Evolutionary conservation across 2,329 filamentous ascomycete species (phyloP).

Genomic region (Arthrinium phaeospermum): DNA sequence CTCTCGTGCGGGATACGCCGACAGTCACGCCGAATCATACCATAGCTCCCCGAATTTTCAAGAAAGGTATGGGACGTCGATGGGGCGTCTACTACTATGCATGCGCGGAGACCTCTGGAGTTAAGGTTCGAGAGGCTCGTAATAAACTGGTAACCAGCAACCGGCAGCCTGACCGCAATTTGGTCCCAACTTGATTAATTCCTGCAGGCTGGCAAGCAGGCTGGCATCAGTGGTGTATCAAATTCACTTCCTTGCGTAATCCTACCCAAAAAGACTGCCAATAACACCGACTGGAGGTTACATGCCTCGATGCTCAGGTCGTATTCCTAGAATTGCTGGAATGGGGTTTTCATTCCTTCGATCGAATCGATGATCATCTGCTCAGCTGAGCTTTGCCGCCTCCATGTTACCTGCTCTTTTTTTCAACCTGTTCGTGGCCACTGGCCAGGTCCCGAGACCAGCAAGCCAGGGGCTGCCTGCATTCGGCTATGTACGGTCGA

Average conservation of each 20-base stretch:
- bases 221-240: constrained; percentile 7
- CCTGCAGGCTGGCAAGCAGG: background rate
- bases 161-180: constrained; percentile 1
- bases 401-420: background rate
- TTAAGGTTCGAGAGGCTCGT: background rate
- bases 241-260: background rate
- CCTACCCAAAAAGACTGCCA: background rate
- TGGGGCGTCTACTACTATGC: background rate
- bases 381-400: background rate
- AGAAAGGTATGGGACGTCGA: background rate
- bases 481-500: constrained; percentile 1
- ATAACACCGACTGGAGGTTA: background rate
- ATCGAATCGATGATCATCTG: background rate
- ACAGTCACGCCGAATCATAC: constrained; percentile 18
- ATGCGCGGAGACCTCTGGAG: background rate
- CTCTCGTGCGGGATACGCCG: background rate
- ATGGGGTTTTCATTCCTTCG: background rate
- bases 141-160: background rate
- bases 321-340: background rate
- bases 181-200: constrained; percentile 13
- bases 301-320: background rate
- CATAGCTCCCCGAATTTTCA: background rate
- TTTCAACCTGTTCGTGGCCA: background rate
- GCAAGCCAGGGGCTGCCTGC: background rate
- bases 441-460: background rate